Evolutionary conservation across 805 yeast species (phyloP).

Genomic region (Candida namnaoensis): DNA sequence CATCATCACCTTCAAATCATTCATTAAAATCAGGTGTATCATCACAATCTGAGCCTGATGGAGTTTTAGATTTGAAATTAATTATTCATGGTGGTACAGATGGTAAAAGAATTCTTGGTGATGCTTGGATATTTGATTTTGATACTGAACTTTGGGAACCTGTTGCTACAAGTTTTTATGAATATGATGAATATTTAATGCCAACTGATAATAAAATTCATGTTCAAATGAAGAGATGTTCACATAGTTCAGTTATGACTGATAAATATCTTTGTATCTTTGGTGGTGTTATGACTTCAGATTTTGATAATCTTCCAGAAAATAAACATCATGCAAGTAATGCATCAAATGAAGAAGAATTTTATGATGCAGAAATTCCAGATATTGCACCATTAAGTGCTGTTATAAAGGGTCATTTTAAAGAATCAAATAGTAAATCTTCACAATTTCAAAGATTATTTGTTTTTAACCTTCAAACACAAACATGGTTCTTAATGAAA

Average conservation of each 20-base stretch:
- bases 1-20: neutral
- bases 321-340: too few relatives aligned
- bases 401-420: neutral
- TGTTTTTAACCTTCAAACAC: slow-evolving; percentile 6
- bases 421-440: neutral
- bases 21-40: slow-evolving; percentile 1
- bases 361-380: neutral
- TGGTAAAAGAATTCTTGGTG: slow-evolving; percentile 29
- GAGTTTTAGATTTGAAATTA: slow-evolving; percentile 8
- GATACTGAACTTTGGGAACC: slow-evolving; percentile 32
- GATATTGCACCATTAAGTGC: slow-evolving; percentile 8
- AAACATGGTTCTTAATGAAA: slow-evolving; percentile 8
- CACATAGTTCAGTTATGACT: slow-evolving; percentile 8
- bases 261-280: slow-evolving; percentile 12
- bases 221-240: slow-evolving; percentile 8
- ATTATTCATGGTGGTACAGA: slow-evolving; percentile 31
- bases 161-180: slow-evolving; percentile 18
- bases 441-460: slow-evolving; percentile 5
- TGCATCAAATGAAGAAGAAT: neutral
- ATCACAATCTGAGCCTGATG: neutral
- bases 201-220: slow-evolving; percentile 1
- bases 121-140: slow-evolving; percentile 42
- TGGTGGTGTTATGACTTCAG: slow-evolving; percentile 9
- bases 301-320: neutral
- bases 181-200: slow-evolving; percentile 7